Evolutionary conservation across 805 yeast genomes (phyloP).

Genomic region (Scheffersomyces coipomensis): DNA sequence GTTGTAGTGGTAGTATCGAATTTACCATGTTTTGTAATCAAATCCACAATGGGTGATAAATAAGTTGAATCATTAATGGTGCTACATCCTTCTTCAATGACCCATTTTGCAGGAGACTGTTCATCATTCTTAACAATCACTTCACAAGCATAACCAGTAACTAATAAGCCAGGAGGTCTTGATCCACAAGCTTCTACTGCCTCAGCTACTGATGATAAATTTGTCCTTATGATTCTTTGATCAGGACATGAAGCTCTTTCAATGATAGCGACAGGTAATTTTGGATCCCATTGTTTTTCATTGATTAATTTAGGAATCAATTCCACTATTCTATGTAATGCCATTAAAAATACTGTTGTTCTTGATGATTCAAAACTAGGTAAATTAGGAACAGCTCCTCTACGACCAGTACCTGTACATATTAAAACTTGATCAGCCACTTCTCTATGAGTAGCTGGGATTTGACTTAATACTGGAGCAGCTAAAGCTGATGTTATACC

Average conservation of each 20-base stretch:
- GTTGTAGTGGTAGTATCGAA: too few species aligned
- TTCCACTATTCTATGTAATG: constrained; percentile 71
- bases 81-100: constrained; percentile 45
- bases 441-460: constrained; percentile 90
- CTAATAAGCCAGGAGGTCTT: constrained; percentile 88
- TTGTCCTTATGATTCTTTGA: constrained; percentile 79
- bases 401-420: constrained; percentile 92
- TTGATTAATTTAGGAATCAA: constrained; percentile 45
- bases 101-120: constrained; percentile 33
- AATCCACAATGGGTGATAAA: not conserved
- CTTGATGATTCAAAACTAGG: constrained; percentile 73
- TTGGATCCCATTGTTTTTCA: constrained; percentile 61
- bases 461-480: constrained; percentile 76
- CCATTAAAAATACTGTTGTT: constrained; percentile 88
- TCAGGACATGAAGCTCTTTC: constrained; percentile 95
- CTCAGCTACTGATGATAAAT: constrained; percentile 60
- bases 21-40: not conserved
- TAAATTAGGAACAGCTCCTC: constrained; percentile 74
- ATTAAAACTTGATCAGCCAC: constrained; percentile 90
- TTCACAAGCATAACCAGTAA: constrained; percentile 77
- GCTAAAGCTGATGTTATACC: constrained; percentile 90
- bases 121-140: constrained; percentile 33
- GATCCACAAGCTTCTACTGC: constrained; percentile 79
- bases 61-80: not conserved
- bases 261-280: constrained; percentile 77